Evolutionary conservation across 352 stramenopile species (phyloP).

Genomic region (Phytophthora pini): DNA sequence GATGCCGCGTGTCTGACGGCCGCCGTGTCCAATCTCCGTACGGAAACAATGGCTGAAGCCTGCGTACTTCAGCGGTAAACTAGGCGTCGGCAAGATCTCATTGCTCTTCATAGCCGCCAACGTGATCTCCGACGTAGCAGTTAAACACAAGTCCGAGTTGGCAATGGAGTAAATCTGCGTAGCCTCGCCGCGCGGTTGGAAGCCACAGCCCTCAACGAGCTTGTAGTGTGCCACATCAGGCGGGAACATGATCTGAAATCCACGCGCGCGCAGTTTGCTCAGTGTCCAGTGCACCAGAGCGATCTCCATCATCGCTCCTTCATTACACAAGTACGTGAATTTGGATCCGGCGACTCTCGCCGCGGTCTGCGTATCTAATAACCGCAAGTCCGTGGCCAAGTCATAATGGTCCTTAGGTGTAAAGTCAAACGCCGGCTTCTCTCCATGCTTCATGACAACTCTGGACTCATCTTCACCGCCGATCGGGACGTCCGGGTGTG

Average conservation of each 20-base stretch:
- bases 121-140: slow-evolving; percentile 89
- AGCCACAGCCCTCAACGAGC: slow-evolving; percentile 86
- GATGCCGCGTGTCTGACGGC: slow-evolving; percentile 75
- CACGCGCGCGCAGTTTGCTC: slow-evolving; percentile 64
- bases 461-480: slow-evolving; percentile 64
- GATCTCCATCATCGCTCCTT: slow-evolving; percentile 89
- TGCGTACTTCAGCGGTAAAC: slow-evolving; percentile 77
- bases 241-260: slow-evolving; percentile 80
- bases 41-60: slow-evolving; percentile 91
- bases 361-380: slow-evolving; percentile 78
- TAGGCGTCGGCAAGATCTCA: slow-evolving; percentile 60
- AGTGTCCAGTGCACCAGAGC: slow-evolving; percentile 86
- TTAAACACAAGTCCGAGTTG: slow-evolving; percentile 85
- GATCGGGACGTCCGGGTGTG: slow-evolving; percentile 71
- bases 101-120: slow-evolving; percentile 82
- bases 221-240: slow-evolving; percentile 86
- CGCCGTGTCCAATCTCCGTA: slow-evolving; percentile 84
- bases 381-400: slow-evolving; percentile 63
- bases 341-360: slow-evolving; percentile 81
- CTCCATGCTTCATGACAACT: slow-evolving; percentile 55
- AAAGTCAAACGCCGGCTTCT: slow-evolving; percentile 70
- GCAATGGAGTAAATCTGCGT: slow-evolving; percentile 90
- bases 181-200: slow-evolving; percentile 85
- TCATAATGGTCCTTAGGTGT: slow-evolving; percentile 75
- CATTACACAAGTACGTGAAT: slow-evolving; percentile 88